Conservation (phyloP, 2,329 filamentous ascomycete species). For the Pseudogymnoascus sp. region DNA sequence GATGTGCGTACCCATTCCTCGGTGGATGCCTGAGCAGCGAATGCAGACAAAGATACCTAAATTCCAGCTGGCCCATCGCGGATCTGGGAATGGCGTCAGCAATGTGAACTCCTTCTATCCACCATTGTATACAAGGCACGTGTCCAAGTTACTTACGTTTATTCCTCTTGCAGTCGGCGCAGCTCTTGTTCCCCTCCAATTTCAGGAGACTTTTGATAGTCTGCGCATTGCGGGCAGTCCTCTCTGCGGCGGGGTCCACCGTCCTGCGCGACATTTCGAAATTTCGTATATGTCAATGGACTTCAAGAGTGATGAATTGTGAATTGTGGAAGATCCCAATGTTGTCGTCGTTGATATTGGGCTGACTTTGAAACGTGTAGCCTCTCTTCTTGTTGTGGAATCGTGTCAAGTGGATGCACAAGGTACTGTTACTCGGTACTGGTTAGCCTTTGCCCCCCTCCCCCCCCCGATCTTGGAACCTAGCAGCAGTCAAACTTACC, state of each 20-base stretch:
- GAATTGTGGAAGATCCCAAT: neutral
- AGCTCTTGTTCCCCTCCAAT: conserved; percentile 90
- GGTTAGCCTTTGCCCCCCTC: neutral
- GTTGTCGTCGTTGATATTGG: neutral
- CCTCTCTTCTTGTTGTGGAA: neutral
- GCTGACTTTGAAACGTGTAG: neutral
- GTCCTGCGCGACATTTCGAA: conserved; percentile 66
- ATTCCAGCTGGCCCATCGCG: conserved; percentile 99
- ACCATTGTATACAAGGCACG: neutral
- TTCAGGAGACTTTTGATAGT: conserved; percentile 94
- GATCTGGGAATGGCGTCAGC: conserved; percentile 52
- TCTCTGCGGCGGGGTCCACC: conserved; percentile 72
- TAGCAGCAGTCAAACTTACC: neutral
- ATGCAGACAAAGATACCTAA: conserved; percentile 96
- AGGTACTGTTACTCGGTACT: conserved; percentile 1
- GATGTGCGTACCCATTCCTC: conserved; percentile 98
- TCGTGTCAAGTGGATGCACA: conserved; percentile 3
- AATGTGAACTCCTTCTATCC: neutral
- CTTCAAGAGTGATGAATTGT: neutral
- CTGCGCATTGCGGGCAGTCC: conserved; percentile 85
- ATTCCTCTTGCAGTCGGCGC: conserved; percentile 97
- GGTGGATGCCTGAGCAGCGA: conserved; percentile 95
- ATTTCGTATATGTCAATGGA: neutral
- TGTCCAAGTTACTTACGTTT: conserved; percentile 60
- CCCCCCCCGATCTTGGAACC: neutral